Percentiles rank a stretch among this genome's conserved stretches.
Conservation (phyloP, 768 basidiomycete species). For the Neoboletus subvelutipes region DNA sequence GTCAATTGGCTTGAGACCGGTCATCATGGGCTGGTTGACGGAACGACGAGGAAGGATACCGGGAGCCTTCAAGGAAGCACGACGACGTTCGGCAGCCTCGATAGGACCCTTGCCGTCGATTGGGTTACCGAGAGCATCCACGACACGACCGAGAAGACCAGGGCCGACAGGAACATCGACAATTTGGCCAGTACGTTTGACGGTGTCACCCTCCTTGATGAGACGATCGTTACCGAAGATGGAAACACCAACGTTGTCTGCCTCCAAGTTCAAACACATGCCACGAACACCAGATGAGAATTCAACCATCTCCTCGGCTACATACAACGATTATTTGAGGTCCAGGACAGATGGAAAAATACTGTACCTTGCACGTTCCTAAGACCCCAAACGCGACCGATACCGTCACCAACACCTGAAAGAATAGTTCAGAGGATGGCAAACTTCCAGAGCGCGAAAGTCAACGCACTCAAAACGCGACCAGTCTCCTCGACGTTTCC, state of each 20-base stretch:
- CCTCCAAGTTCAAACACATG: constrained; percentile 99
- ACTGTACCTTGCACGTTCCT: constrained; percentile 91
- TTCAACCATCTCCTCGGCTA: constrained; percentile 99
- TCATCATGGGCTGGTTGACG: constrained; percentile 99
- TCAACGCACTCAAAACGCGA: constrained; percentile 88
- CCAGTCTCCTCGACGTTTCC: constrained; percentile 99
- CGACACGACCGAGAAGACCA: constrained; percentile 96
- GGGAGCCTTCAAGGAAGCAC: constrained; percentile 97
- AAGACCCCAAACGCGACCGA: constrained; percentile 98
- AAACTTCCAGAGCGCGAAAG: background rate
- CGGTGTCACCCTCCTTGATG: constrained; percentile 99
- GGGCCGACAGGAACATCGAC: constrained; percentile 99
- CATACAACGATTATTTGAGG: constrained; percentile 9
- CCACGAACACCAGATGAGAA: constrained; percentile 99
- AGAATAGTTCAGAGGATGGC: constrained; percentile 8
- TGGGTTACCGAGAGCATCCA: constrained; percentile 99
- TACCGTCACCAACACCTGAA: constrained; percentile 98
- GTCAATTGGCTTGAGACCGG: constrained; percentile 99
- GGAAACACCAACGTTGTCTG: constrained; percentile 99
- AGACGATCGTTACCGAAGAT: constrained; percentile 98
- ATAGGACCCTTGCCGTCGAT: constrained; percentile 99
- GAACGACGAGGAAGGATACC: constrained; percentile 99
- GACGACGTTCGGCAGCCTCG: constrained; percentile 88
- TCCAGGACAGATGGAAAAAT: background rate
- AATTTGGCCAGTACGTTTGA: constrained; percentile 99